Evolutionary conservation across 495 filamentous ascomycete species (phyloP), one percentile per base, ranked within the genome.

Genomic region (Podospora pseudoanserina): DNA sequence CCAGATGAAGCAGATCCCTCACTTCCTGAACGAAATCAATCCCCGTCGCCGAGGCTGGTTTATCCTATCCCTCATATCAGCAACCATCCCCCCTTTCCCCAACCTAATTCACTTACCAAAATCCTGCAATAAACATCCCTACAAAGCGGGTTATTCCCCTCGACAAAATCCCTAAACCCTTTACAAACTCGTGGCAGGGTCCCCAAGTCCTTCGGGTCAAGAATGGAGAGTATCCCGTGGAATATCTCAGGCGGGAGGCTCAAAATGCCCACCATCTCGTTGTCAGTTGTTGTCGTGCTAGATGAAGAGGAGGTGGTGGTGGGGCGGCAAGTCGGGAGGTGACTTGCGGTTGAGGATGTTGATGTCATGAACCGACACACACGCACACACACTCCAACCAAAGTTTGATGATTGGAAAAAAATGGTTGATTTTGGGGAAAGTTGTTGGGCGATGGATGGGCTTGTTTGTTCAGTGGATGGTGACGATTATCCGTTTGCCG

Each of bases 191-290:
- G 73, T 49, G 80, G 73, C 19, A 88, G 67, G n/a, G 71, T 62
- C 0, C 76, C 78, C 34, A 90, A 69, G 67, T 88, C 87, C 34
- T 76, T 68, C 1, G 85, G 84, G n/a, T 85, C 76, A n/a, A 86
- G 74, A 64, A 83, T 80, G 60, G 73, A 67, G 55, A 90, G 77
- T 65, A 90, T 84, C 67, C 80, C 76, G 68, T 87, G 83, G 30
- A 89, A 68, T 59, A 88, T 81, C 75, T 90, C 87, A n/a, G 83
- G 79, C 5, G 84, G 85, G 7, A 86, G 79, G n/a, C 79, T 75
- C 9, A 83, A 63, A 57, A 67, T 67, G 18, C 39, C 39, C 3
- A 49, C 39, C 39, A 49, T 49, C 39, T 49, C 39, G 39, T 6
- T 16, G 9, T 11, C 39, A 13, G 39, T 49, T 6, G 39, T 11